Percentiles rank a stretch among this genome's conserved stretches.
Evolutionary conservation across 805 yeast genomes (phyloP).

Genomic region (Saturnispora halmiae): DNA sequence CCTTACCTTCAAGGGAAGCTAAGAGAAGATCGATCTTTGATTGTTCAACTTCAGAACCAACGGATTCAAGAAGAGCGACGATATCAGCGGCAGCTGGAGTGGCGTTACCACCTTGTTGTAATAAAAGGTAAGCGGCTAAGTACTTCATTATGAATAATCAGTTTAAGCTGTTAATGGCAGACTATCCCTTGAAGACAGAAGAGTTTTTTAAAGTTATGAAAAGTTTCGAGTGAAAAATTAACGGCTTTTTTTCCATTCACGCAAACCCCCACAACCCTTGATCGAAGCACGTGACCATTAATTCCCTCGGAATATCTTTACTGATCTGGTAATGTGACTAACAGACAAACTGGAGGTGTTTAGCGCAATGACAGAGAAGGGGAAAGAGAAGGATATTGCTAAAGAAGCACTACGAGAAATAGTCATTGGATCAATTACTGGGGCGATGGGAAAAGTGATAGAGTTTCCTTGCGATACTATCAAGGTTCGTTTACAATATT

Average conservation of each 20-base stretch:
- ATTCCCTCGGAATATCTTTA: background rate
- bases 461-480: conserved; percentile 93
- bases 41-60: conserved; percentile 93
- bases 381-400: conserved; percentile 14
- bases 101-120: conserved; percentile 94
- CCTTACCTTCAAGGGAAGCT: conserved; percentile 87
- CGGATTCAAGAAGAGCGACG: conserved; percentile 81
- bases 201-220: background rate
- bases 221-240: background rate
- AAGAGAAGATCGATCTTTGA: conserved; percentile 74
- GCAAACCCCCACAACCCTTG: conserved; percentile 6
- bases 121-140: conserved; percentile 98
- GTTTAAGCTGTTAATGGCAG: conserved; percentile 65
- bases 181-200: conserved; percentile 56
- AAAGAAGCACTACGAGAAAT: conserved; percentile 33
- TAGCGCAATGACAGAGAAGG: background rate
- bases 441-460: conserved; percentile 72
- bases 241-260: background rate
- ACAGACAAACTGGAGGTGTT: background rate
- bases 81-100: conserved; percentile 91
- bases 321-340: background rate
- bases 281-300: conserved; percentile 8
- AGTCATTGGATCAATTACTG: conserved; percentile 51
- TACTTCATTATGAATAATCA: conserved; percentile 86
- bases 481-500: conserved; percentile 70